Base-by-base conservation (phyloP, 176 grass and related monocot genomes). In the Poa annua region DNA sequence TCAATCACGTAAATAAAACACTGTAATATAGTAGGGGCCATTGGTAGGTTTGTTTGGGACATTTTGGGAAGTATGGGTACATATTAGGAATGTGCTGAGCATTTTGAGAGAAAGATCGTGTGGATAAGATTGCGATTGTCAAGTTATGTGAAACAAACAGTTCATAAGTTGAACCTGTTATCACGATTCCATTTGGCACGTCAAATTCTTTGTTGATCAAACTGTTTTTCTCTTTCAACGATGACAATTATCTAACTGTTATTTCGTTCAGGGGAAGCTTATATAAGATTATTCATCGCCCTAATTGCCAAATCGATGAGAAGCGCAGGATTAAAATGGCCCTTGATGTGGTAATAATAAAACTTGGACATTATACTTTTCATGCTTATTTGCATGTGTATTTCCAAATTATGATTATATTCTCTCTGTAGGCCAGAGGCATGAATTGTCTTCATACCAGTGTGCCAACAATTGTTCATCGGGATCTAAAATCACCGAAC, bases 381-480 rank as follows among this genome's bases (percentile, higher is more conserved):
- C 57, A 69, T 92, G 66, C 29, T 76, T 85, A 57, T 87, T 35
- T 66, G 22, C 70, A 49, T 83, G 62, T 63, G 74, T 78, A 9
- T 64, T 17, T 21, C 35, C 61, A 47, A 76, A 61, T 45, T 81
- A 80, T 69, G 83, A 21, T 54, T 75, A 11, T 81, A 45, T 80
- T 66, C 66, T 80, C 66, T 86, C 69, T 80, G 74, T 73, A 97
- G 95, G 95, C 90, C 3, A 91, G 88, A 78, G 95, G 92, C 74
- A 97, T 97, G 95, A 97, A 92, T 67, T 97, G 92, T 68, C 88
- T 97, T 66, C 95, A 97, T 80, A 97, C 81, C n/a, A 94, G 92
- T 74, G 86, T 82, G 24, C 95, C 95, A 76, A 97, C 92, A 79
- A 89, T 97, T 84, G 95, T 97, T 77, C 95, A 97, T 13, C 78